A percentile compares a stretch with the other conserved stretches of the same genome.
These are phyloP conservation scores for Jatropha podagrica DNA, from an alignment of 441 rosid genomes.

Conservation along the genomic window DNA sequence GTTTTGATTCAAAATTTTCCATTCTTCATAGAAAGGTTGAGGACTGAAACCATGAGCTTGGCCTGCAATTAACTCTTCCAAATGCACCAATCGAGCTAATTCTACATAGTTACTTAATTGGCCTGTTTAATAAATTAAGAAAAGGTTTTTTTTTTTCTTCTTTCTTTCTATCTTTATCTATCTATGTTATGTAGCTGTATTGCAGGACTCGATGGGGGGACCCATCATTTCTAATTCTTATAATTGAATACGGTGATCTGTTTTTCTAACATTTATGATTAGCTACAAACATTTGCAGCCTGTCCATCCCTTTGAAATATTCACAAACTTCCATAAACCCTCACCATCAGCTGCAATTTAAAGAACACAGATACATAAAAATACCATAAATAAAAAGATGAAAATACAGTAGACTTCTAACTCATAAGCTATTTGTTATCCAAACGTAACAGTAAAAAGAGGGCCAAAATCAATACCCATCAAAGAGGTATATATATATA, in stretches of 20 bases:
- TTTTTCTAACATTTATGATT: not conserved
- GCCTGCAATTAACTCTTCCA: not conserved
- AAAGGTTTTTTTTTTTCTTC: not conserved
- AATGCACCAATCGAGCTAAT: not conserved
- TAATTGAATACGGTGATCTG: too few relatives aligned
- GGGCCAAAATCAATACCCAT: not conserved
- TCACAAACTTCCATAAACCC: not conserved
- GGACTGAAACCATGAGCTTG: not conserved
- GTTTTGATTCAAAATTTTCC: not conserved
- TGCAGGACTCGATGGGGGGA: not conserved
- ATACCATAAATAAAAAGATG: not conserved
- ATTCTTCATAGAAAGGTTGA: not conserved
- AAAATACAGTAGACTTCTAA: not conserved
- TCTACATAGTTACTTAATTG: not conserved
- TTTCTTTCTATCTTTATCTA: not conserved
- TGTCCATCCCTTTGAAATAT: not conserved
- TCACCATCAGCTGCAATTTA: not conserved
- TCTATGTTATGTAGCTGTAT: not conserved
- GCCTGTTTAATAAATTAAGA: not conserved
- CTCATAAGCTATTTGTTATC: not conserved
- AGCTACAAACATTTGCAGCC: not conserved
- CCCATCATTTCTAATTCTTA: not conserved
- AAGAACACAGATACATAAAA: not conserved
- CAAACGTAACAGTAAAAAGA: not conserved
- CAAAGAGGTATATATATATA: too few relatives aligned